A percentile compares a stretch with the other conserved stretches of the same genome.
Conservation (phyloP, 306 rosid genomes). For the Abrus pulchellus region DNA sequence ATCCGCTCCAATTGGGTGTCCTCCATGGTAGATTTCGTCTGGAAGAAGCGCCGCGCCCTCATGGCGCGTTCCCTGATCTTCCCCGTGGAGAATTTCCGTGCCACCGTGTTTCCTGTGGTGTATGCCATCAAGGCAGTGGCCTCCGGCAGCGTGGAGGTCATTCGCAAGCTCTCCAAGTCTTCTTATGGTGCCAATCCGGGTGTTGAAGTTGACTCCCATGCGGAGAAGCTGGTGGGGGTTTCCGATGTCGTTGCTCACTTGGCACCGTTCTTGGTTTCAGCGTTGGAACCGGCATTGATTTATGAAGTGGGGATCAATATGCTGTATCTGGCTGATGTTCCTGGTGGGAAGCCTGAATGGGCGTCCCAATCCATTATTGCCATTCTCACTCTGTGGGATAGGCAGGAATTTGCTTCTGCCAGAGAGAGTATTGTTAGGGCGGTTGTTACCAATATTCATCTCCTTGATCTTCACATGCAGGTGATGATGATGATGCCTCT, state of each 20-base stretch:
- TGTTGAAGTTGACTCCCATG: conserved; percentile 68
- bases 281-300: conserved; percentile 94
- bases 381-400: conserved; percentile 93
- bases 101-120: conserved; percentile 88
- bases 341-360: conserved; percentile 99
- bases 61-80: conserved; percentile 90
- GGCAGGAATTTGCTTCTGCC: conserved; percentile 96
- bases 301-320: conserved; percentile 94
- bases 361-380: conserved; percentile 95
- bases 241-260: conserved; percentile 93
- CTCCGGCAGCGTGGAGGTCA: conserved; percentile 83
- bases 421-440: conserved; percentile 97
- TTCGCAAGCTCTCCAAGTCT: conserved; percentile 82
- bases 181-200: conserved; percentile 44
- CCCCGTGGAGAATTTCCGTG: conserved; percentile 91
- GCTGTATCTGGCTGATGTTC: conserved; percentile 97
- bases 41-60: conserved; percentile 91
- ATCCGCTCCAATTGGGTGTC: conserved; percentile 97
- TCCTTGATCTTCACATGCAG: conserved; percentile 99
- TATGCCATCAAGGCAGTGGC: conserved; percentile 95
- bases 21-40: conserved; percentile 91
- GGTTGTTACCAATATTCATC: conserved; percentile 94
- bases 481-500: conserved; percentile 58
- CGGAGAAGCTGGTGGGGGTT: conserved; percentile 89
- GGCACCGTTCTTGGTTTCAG: conserved; percentile 91